phyloP scores from a whole-genome alignment of 78 protist species.

The Capsaspora owczarzaki region DNA sequence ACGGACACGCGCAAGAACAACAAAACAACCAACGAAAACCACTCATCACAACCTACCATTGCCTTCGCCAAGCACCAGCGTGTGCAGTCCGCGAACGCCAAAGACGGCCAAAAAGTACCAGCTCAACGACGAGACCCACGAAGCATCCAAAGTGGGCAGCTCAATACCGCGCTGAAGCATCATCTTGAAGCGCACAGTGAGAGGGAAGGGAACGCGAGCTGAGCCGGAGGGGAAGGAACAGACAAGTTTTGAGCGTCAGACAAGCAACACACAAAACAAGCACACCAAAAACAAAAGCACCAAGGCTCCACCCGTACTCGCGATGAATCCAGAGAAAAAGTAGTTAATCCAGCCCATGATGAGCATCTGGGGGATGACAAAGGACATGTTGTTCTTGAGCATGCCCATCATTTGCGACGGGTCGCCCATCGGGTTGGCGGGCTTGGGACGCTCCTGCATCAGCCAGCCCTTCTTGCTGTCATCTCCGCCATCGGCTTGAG shows the following conservation, averaged over 20 bases:
- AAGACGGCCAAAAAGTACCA: constrained; percentile 66
- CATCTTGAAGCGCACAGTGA: constrained; percentile 60
- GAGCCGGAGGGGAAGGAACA: not conserved
- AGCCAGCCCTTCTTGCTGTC: no score
- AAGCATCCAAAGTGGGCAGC: constrained; percentile 56
- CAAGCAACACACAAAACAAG: not conserved
- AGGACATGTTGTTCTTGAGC: constrained; percentile 60
- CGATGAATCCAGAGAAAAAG: constrained; percentile 77
- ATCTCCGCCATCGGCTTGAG: not conserved
- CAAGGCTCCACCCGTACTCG: constrained; percentile 20
- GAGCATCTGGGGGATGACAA: constrained; percentile 64
- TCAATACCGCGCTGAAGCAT: constrained; percentile 79
- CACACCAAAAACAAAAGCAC: not conserved
- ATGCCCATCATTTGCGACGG: constrained; percentile 62
- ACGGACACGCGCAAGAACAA: not conserved
- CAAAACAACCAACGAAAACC: not conserved
- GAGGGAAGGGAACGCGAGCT: constrained; percentile 56
- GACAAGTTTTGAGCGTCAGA: not conserved
- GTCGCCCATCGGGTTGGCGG: constrained; percentile 45
- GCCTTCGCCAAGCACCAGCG: constrained; percentile 42
- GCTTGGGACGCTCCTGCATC: constrained; percentile 1
- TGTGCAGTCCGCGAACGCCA: constrained; percentile 72
- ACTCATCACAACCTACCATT: not conserved
- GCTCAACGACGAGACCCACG: constrained; percentile 67
- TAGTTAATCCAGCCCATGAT: constrained; percentile 63